phyloP scores from a whole-genome alignment of 352 stramenopile species.

The Pythium oligandrum region DNA sequence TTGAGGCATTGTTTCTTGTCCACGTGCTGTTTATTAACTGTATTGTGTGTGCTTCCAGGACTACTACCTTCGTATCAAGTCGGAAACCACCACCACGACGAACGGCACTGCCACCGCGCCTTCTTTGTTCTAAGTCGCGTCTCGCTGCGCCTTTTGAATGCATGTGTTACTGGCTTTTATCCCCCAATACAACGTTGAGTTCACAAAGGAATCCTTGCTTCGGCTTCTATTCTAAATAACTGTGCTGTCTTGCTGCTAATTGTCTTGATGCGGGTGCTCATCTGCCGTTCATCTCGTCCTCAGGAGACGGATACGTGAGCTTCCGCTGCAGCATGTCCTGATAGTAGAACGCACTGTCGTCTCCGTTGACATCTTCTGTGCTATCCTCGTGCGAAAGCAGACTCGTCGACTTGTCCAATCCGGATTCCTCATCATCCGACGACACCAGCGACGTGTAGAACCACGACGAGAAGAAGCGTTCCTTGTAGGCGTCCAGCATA shows the following conservation, averaged over 20 bases:
- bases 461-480: constrained; percentile 59
- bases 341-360: constrained; percentile 20
- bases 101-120: constrained; percentile 34
- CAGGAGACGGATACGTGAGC: constrained; percentile 10
- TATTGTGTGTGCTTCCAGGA: constrained; percentile 27
- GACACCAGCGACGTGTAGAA: constrained; percentile 58
- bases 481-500: constrained; percentile 66
- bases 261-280: too few relatives aligned
- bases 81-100: constrained; percentile 28
- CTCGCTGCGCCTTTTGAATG: too few relatives aligned
- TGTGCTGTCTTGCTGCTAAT: too few relatives aligned
- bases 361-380: constrained; percentile 6
- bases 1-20: not conserved
- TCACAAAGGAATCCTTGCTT: too few relatives aligned
- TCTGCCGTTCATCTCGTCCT: not conserved
- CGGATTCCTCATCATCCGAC: constrained; percentile 57
- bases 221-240: too few relatives aligned
- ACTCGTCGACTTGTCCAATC: constrained; percentile 32
- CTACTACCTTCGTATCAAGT: constrained; percentile 72
- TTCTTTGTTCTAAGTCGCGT: constrained; percentile 57
- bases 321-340: constrained; percentile 10
- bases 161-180: too few relatives aligned
- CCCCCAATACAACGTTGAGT: too few relatives aligned
- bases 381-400: constrained; percentile 30
- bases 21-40: constrained; percentile 7